A percentile compares a stretch with the other conserved stretches of the same genome.
These are phyloP conservation scores for Penicillium paxilli DNA, from an alignment of 495 filamentous ascomycete species.

Conservation along the genomic window DNA sequence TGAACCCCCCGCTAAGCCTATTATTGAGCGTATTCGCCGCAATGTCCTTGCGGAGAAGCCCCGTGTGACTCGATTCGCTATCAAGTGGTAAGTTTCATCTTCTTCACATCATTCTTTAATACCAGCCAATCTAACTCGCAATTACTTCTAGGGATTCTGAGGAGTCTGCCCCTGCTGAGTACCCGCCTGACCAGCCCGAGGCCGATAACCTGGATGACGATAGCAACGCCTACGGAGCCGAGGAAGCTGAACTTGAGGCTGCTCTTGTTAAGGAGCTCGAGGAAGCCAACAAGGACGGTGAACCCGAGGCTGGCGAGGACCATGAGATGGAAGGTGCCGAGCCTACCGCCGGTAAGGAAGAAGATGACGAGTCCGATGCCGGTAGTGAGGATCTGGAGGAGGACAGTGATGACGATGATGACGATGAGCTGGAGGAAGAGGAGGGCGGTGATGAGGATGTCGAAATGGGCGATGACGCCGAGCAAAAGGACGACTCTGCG, in stretches of 20 bases:
- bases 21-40: constrained; percentile 85
- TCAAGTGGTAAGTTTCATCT: constrained; percentile 76
- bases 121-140: background rate
- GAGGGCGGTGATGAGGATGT: constrained; percentile 73
- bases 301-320: constrained; percentile 54
- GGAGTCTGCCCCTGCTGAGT: constrained; percentile 92
- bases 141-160: constrained; percentile 77
- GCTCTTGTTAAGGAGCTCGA: constrained; percentile 58
- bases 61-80: constrained; percentile 94
- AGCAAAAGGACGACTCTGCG: constrained; percentile 38
- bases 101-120: background rate
- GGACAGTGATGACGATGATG: constrained; percentile 87
- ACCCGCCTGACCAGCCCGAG: constrained; percentile 95
- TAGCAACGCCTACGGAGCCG: constrained; percentile 80
- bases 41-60: constrained; percentile 97
- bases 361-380: constrained; percentile 79
- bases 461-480: constrained; percentile 72
- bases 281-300: constrained; percentile 47
- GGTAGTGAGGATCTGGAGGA: constrained; percentile 95
- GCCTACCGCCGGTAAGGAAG: constrained; percentile 52
- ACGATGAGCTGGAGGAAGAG: constrained; percentile 77
- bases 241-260: constrained; percentile 58
- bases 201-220: constrained; percentile 86
- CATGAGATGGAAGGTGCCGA: constrained; percentile 83
- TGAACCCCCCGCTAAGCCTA: constrained; percentile 86